These are phyloP conservation scores for Chalciporus piperatus DNA, from an alignment of 768 basidiomycete genomes.

Conservation along the genomic window DNA sequence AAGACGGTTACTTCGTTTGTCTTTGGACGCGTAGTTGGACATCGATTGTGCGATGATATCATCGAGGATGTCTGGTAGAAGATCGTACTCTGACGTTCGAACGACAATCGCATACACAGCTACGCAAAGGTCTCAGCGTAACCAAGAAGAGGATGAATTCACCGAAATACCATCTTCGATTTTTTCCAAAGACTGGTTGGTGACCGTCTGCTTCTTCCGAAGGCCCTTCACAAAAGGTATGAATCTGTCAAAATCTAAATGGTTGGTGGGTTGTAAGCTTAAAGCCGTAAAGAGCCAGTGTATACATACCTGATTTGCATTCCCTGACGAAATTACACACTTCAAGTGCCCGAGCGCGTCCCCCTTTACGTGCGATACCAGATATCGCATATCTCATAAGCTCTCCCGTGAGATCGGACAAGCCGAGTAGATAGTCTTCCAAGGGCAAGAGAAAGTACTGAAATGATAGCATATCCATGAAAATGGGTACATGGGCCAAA, in stretches of 20 bases:
- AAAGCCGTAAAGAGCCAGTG: not conserved
- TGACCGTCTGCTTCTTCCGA: conserved; percentile 85
- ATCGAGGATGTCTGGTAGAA: conserved; percentile 65
- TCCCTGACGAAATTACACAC: conserved; percentile 70
- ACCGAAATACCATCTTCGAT: conserved; percentile 77
- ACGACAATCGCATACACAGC: conserved; percentile 73
- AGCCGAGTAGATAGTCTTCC: conserved; percentile 87
- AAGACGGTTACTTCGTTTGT: conserved; percentile 16
- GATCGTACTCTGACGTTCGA: conserved; percentile 69
- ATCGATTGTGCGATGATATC: conserved; percentile 59
- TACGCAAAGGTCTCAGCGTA: conserved; percentile 27
- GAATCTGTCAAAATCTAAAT: conserved; percentile 73
- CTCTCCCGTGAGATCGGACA: conserved; percentile 95
- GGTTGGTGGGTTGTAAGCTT: not conserved
- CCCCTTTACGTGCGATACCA: conserved; percentile 65
- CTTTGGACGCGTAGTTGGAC: conserved; percentile 29
- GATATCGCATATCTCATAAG: conserved; percentile 95
- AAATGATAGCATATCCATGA: conserved; percentile 2
- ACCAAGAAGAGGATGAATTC: not conserved
- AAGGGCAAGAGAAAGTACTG: conserved; percentile 77
- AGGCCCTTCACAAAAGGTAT: conserved; percentile 70
- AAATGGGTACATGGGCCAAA: conserved; percentile 2
- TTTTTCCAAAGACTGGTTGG: conserved; percentile 84
- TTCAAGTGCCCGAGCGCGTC: conserved; percentile 56
- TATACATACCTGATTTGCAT: conserved; percentile 63